Evolutionary conservation across 163 green algal species (phyloP), one percentile per base, ranked within the genome.

Genomic region (Chloromonas sp.): DNA sequence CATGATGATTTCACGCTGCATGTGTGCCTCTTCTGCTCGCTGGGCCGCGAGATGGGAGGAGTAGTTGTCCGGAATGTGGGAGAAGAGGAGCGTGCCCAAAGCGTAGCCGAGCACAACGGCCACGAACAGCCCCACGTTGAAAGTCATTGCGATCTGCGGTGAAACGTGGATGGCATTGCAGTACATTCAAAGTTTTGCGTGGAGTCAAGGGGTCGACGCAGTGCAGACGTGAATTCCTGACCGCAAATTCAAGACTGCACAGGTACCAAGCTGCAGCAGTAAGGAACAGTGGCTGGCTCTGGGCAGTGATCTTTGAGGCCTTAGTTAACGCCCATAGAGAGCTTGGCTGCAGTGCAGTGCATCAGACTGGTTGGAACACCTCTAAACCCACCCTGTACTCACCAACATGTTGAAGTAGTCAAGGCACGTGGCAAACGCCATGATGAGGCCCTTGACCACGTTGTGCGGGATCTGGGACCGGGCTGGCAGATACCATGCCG

Each of bases 401-500:
- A 92, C 87, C 74, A 95, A 88, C 92, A 95, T 93, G 61, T 94
- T 90, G 78, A 87, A 89, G 84, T 93, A 94, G 83, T 95, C 92
- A 57, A 95, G 86, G 13, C 91, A 90, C 1, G 92, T 84, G 2
- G 84, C 79, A 0, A 91, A 2, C 2, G 2, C 78, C 15, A 77
- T 14, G 0, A 84, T 62, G 11, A 80, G 62, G 1, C 57, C 82
- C n/a, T 61, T 60, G 15, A 84, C 60, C 2, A n/a, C 70, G 58
- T 70, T 81, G 14, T 84, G 82, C 82, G 70, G 70, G 70, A 78
- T 14, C 70, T 84, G 82, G 3, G 61, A 58, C 1, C 70, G 36
- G 15, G 15, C 14, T 8, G 82, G 82, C 70, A 84, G 66, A 70
- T 70, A 58, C 62, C 66, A 84, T 11, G 66, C 66, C 66, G 5